Evolutionary conservation across 202 grass and related monocot species (phyloP), one percentile per base, ranked within the genome.

Genomic region (Cymbopogon flexuosus): DNA sequence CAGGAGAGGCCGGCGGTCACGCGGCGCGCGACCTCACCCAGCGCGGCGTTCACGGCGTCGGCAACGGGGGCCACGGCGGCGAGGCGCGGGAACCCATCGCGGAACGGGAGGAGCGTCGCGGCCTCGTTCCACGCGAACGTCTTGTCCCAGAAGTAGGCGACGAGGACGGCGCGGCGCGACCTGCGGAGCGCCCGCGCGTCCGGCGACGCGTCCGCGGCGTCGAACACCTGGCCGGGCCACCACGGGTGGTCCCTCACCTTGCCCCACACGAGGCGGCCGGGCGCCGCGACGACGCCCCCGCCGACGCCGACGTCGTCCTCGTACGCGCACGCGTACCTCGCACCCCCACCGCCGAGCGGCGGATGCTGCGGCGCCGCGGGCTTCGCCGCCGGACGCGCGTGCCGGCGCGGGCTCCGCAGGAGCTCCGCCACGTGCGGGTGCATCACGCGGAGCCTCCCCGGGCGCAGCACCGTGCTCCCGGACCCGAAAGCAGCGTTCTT

Each of bases 141-240:
- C 54, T 69, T 47, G 79, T 92, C 88, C 22, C 81, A 80, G 70
- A 97, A 93, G 83, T 62, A 93, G 13, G 77, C 68, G 46, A 97
- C 90, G 15, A 89, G 80, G 10, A 34, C 47, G 24, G 80, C 54
- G 31, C 82, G 6, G 47, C 72, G 64, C 3, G 18, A 65, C 81
- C 30, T 10, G 9, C 61, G 75, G 37, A 30, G 54, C 33, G 37
- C 62, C 31, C 45, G 70, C 36, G 87, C 87, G 30, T 14, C 73
- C 42, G 15, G 42, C 8, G 91, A 86, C 43, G 89, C 94, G 41
- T 79, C 64, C 14, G 83, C 66, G 0, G 75, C 83, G 75, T 81
- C 83, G 41, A 84, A 79, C 68, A 97, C 90, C 74, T 90, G 80
- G 1, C 77, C 91, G 0, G 94, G 94, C 89, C 94, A 97, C 91